phyloP scores from a whole-genome alignment of 257 asterid genomes.

The Nicotiana noctiflora region DNA sequence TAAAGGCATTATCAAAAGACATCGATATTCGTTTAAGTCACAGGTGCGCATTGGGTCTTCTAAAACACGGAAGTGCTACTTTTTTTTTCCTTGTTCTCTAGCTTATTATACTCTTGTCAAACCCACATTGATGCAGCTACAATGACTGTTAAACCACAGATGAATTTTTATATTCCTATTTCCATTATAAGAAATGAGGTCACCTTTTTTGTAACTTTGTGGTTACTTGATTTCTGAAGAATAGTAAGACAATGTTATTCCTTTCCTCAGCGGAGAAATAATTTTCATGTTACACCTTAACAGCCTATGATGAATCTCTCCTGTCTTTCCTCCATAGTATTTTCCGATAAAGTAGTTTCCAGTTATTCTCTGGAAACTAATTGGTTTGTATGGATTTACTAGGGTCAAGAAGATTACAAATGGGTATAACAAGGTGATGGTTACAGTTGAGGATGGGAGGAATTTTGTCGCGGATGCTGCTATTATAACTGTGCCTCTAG shows the following conservation, averaged over 20 bases:
- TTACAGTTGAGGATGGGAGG: constrained; percentile 71
- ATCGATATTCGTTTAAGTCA: constrained; percentile 81
- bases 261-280: neutral
- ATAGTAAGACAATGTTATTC: neutral
- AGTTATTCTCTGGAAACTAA: neutral
- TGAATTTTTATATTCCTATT: neutral
- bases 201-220: neutral
- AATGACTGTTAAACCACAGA: neutral
- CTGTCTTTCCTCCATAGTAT: neutral
- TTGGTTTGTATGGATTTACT: neutral
- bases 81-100: neutral
- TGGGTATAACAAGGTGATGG: constrained; percentile 62
- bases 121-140: neutral
- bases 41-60: constrained; percentile 43
- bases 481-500: constrained; percentile 85
- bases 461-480: constrained; percentile 80
- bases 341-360: neutral
- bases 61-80: neutral
- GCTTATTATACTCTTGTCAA: too few relatives aligned
- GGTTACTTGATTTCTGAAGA: neutral
- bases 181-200: neutral
- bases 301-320: neutral
- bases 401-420: constrained; percentile 68
- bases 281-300: neutral
- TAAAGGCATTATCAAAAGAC: constrained; percentile 65